A percentile compares a stretch with the other conserved stretches of the same genome.
Conservation (phyloP, 2,329 filamentous ascomycete species). For the Aspergillus niger region DNA sequence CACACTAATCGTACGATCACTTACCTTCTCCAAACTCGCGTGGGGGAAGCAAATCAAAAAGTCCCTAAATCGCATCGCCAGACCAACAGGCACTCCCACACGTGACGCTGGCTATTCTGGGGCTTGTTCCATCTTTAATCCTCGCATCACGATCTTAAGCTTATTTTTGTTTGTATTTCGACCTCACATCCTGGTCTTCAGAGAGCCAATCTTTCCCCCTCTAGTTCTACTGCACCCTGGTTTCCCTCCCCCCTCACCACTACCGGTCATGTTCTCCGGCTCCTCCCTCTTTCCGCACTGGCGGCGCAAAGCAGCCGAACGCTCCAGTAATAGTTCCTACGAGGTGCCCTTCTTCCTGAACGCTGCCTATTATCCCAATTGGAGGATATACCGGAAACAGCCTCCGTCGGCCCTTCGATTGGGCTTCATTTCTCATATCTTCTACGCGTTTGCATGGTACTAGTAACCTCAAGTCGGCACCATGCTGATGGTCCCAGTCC, state of each 20-base stretch:
- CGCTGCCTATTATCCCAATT: conserved; percentile 83
- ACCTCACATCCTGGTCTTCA: neutral
- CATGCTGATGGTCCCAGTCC: conserved; percentile 9
- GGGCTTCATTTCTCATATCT: conserved; percentile 76
- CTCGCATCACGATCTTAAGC: conserved; percentile 6
- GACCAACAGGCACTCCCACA: conserved; percentile 18
- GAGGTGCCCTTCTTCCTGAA: conserved; percentile 57
- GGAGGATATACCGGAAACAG: conserved; percentile 70
- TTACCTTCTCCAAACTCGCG: neutral
- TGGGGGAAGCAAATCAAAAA: neutral
- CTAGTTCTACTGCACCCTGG: neutral
- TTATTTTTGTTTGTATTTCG: conserved; percentile 4
- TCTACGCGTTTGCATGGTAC: conserved; percentile 75
- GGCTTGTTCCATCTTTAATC: conserved; percentile 13
- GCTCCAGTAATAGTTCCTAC: conserved; percentile 30
- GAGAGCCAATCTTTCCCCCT: conserved; percentile 1
- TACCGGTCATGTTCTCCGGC: conserved; percentile 22
- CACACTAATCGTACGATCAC: neutral
- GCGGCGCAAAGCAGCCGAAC: conserved; percentile 28
- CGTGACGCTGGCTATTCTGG: conserved; percentile 23
- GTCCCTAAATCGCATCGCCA: neutral
- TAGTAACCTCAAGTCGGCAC: conserved; percentile 16
- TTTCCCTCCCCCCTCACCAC: neutral
- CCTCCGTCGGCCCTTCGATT: conserved; percentile 74
- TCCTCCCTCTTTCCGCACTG: conserved; percentile 27